Conservation (phyloP, 2,329 filamentous ascomycete genomes). For the Saccharata proteae region DNA sequence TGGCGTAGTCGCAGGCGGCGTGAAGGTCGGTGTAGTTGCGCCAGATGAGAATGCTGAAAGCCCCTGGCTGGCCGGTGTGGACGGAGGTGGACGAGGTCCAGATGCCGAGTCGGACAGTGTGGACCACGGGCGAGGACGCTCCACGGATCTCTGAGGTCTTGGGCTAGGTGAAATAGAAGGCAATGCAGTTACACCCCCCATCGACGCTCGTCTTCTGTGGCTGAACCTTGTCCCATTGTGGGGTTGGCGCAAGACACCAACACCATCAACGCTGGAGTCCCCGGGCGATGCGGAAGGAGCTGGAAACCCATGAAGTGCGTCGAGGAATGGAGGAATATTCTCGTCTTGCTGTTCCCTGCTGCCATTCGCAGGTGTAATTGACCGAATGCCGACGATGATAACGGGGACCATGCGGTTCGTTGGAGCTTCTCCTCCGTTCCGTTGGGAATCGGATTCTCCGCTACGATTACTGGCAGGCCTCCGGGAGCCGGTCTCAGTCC, state of each 20-base stretch:
- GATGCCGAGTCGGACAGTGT: slow-evolving; percentile 43
- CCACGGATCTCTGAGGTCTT: slow-evolving; percentile 38
- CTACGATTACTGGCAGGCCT: slow-evolving; percentile 1
- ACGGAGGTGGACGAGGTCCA: slow-evolving; percentile 49
- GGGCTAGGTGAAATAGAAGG: slow-evolving; percentile 40
- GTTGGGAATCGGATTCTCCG: slow-evolving; percentile 10
- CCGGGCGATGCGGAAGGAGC: slow-evolving; percentile 34
- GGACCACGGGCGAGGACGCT: slow-evolving; percentile 30
- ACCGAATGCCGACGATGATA: slow-evolving; percentile 57
- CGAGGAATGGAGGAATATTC: slow-evolving; percentile 37
- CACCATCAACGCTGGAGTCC: slow-evolving; percentile 36
- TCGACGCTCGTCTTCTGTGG: slow-evolving; percentile 41
- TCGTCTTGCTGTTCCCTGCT: slow-evolving; percentile 26
- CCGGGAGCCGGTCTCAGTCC: not conserved
- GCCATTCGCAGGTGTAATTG: slow-evolving; percentile 43
- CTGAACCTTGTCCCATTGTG: slow-evolving; percentile 44
- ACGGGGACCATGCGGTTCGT: slow-evolving; percentile 53
- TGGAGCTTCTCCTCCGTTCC: slow-evolving; percentile 26
- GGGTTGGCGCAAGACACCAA: slow-evolving; percentile 39
- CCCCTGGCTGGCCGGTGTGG: slow-evolving; percentile 49
- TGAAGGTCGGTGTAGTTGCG: slow-evolving; percentile 27
- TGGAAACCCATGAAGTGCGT: slow-evolving; percentile 38
- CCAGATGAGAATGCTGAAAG: slow-evolving; percentile 43
- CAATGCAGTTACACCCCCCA: slow-evolving; percentile 39
- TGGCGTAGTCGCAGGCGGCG: slow-evolving; percentile 23